phyloP scores from a whole-genome alignment of 176 grass and related monocot genomes.

The Oryza meyeriana region DNA sequence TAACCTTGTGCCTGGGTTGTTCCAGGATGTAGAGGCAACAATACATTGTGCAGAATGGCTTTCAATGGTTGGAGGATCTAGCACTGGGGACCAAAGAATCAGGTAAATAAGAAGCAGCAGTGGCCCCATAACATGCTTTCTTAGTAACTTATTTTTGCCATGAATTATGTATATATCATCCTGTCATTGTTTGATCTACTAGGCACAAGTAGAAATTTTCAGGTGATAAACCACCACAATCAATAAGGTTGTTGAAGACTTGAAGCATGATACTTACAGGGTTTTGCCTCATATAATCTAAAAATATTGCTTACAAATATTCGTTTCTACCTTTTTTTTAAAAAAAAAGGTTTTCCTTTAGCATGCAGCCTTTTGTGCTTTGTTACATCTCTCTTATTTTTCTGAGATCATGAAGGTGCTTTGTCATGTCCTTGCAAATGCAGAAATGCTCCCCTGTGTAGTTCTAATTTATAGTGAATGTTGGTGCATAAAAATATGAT shows the following conservation, averaged over 20 bases:
- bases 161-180: neutral
- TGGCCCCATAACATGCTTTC: slow-evolving; percentile 3
- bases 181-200: slow-evolving; percentile 5
- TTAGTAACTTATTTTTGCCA: slow-evolving; percentile 7
- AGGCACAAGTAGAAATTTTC: slow-evolving; percentile 15
- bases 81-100: slow-evolving; percentile 58
- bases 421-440: neutral
- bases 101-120: slow-evolving; percentile 50
- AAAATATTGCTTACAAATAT: slow-evolving; percentile 16
- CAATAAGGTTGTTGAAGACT: neutral
- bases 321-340: neutral
- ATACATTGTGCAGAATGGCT: slow-evolving; percentile 90
- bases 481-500: slow-evolving; percentile 13
- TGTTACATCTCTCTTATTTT: neutral
- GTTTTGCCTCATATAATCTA: neutral
- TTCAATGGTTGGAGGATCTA: slow-evolving; percentile 76
- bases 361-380: neutral
- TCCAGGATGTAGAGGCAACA: slow-evolving; percentile 74
- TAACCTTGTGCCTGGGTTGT: slow-evolving; percentile 9
- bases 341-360: neutral
- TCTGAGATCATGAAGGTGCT: neutral
- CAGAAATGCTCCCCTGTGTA: neutral
- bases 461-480: neutral
- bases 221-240: neutral
- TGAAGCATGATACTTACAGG: neutral